Evolutionary conservation across 1,284 basidiomycete species (phyloP), one percentile per base, ranked within the genome.

Genomic region (Wallemia ichthyophaga): DNA sequence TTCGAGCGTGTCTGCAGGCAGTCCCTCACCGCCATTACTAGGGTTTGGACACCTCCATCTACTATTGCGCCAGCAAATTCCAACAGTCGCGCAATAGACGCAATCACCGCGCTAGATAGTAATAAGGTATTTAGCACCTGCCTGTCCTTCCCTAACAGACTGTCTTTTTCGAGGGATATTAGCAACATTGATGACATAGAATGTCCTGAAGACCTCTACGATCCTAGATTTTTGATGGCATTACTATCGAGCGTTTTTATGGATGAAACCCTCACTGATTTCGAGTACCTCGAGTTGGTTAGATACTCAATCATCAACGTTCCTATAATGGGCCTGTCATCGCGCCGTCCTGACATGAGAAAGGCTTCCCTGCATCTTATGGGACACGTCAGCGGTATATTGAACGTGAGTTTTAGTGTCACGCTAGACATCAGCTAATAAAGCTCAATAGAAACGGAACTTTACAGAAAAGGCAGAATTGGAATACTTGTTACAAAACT

Each of bases 221-320:
- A 95, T 66, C 87, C 89, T 0, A 69, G 81, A 0, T 85, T 92
- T 66, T 68, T 88, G 13, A 69, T 85, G 28, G 71, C 81, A 5
- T 71, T 92, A 13, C 76, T 82, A 37, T 75, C 76, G 0, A 76
- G 80, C 59, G 75, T 79, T 63, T 70, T 88, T 26, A 68, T 71
- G 0, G 78, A 80, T 28, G 71, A 72, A 56, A 73, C 72, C 15
- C 58, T 60, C 21, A 77, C 78, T 0, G 77, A 80, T 0, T 71
- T 82, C 61, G 77, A 76, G 27, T 94, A 87, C 87, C 80, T 94
- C 13, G 80, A 85, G 64, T 68, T 95, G 5, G 80, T 89, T 66
- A 73, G 86, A 61, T 84, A 81, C 21, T 91, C 92, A 64, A 73
- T 81, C 2, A 73, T 85, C 13, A 78, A 84, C 32, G 65, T 95